Conservation (phyloP, 2,329 filamentous ascomycete species). For the Colletotrichum sidae region DNA sequence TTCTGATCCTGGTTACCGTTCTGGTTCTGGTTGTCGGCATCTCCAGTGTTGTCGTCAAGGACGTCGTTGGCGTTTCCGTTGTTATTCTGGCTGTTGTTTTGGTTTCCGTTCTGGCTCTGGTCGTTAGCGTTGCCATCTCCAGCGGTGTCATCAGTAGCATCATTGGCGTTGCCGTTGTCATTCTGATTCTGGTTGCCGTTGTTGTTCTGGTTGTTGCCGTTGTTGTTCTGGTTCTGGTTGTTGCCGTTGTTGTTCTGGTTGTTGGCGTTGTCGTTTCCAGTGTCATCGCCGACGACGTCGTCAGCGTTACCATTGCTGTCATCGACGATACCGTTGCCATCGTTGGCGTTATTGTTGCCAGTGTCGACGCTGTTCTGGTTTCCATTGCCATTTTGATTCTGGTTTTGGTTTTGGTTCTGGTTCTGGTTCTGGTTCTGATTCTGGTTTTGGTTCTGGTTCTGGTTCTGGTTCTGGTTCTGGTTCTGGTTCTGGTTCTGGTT, state of each 20-base stretch:
- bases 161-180: background rate
- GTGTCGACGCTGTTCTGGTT: background rate
- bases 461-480: background rate
- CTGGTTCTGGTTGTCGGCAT: background rate
- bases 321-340: background rate
- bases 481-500: conserved; percentile 5
- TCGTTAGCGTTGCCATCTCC: conserved; percentile 21
- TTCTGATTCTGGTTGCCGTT: too few relatives aligned
- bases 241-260: too few relatives aligned
- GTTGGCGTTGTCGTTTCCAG: background rate
- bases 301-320: background rate
- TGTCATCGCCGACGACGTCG: background rate
- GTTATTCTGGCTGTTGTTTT: conserved; percentile 46
- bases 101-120: too few relatives aligned
- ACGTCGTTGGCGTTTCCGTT: conserved; percentile 4
- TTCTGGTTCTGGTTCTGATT: background rate
- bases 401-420: background rate
- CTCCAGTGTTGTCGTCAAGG: background rate
- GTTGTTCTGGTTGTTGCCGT: background rate
- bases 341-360: background rate
- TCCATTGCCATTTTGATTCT: conserved; percentile 1
- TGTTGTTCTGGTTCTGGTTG: background rate
- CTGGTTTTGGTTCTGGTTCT: background rate
- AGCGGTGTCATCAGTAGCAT: conserved; percentile 46
- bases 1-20: background rate